Evolutionary conservation across 805 yeast genomes (phyloP), one percentile per base, ranked within the genome.

Genomic region (Kuraishia ogatae): DNA sequence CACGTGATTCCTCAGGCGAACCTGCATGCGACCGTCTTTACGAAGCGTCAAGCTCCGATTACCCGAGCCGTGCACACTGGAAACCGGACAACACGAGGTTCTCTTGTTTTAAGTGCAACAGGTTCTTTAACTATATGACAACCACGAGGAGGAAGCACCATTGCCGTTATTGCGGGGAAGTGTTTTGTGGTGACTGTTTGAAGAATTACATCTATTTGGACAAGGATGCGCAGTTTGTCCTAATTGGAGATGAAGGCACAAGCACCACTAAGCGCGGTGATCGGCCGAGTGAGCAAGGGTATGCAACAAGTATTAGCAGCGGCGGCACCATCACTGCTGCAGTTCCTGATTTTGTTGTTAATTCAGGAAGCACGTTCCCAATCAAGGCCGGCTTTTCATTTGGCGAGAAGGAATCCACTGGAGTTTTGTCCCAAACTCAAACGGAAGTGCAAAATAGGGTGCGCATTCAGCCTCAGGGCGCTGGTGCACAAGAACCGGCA

Each of bases 71-170:
- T 51, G 72, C 70, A 8, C 93, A 87, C 64, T 87, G 94, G 94
- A 74, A 84, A 53, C 82, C 89, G 24, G 96, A 93, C 68, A 78
- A 78, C 50, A 66, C 80, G 21, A 81, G 87, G 43, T 68, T 74
- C 51, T 75, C 79, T 52, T 93, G 98, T 67, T 77, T 80, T 15
- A 76, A 78, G 24, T 93, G 98, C 70, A 72, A 77, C 53, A 81
- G 78, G 62, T 65, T 75, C 19, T 92, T 93, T 71, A 85, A 91
- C 43, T 84, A 63, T 84, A 62, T 86, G 83, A 73, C 97, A 80
- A 66, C 80, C 92, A 62, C 78, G 84, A 59, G 73, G 49, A 60
- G 76, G 47, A 72, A 70, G 51, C 77, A 73, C 56, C 77, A 73
- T 52, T 73, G 77, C 53, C 61, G 77, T 8, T 61, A 67, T 46